These are phyloP conservation scores for Kazachstania africana DNA, from an alignment of 805 yeast species.

Conservation along the genomic window DNA sequence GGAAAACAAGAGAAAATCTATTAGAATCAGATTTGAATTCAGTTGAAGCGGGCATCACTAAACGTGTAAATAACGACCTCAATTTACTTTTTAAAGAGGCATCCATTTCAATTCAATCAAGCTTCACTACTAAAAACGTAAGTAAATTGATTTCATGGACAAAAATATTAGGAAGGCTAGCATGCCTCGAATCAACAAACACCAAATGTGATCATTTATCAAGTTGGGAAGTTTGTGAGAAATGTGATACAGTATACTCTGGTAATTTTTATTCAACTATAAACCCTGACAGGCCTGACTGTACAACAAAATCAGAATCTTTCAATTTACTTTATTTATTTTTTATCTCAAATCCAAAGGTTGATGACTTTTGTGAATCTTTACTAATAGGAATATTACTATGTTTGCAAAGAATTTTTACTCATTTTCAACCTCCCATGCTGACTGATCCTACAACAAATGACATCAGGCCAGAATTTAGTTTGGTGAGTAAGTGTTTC, in stretches of 20 bases:
- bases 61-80: constrained; percentile 2
- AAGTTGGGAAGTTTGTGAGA: constrained; percentile 9
- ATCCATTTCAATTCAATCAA: constrained; percentile 6
- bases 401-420: constrained; percentile 37
- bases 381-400: constrained; percentile 34
- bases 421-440: constrained; percentile 41
- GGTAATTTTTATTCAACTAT: constrained; percentile 9
- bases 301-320: constrained; percentile 9
- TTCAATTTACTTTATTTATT: constrained; percentile 20
- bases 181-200: constrained; percentile 13
- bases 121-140: constrained; percentile 10
- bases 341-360: constrained; percentile 15
- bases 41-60: constrained; percentile 7
- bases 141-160: constrained; percentile 10
- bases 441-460: constrained; percentile 9
- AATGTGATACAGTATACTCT: constrained; percentile 14
- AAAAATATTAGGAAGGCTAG: constrained; percentile 11
- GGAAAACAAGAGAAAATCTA: background rate
- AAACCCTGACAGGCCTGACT: constrained; percentile 22
- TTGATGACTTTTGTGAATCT: constrained; percentile 16
- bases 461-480: constrained; percentile 18
- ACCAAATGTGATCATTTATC: background rate
- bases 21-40: constrained; percentile 5
- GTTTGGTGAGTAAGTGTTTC: constrained; percentile 32
- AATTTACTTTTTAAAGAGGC: constrained; percentile 8